A percentile compares a stretch with the other conserved stretches of the same genome.
Evolutionary conservation across 2,329 filamentous ascomycete species (phyloP).

Genomic region (Trichoderma sp.): DNA sequence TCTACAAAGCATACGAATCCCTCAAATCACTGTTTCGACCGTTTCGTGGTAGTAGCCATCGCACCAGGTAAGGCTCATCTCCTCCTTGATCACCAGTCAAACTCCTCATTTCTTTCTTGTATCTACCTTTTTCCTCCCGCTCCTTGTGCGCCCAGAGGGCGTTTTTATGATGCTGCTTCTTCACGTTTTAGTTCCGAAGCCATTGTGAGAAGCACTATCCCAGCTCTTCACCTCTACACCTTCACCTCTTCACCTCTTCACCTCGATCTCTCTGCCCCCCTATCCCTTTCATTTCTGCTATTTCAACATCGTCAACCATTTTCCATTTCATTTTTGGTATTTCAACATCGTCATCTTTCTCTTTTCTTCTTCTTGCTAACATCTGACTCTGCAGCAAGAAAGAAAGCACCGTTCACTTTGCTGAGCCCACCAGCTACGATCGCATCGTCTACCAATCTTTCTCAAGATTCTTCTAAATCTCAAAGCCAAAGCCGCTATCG

Average conservation of each 20-base stretch:
- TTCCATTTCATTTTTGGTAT: no score
- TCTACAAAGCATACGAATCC: background rate
- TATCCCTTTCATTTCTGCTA: background rate
- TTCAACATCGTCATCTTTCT: background rate
- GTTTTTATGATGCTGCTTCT: background rate
- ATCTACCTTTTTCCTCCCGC: background rate
- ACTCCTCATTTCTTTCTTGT: background rate
- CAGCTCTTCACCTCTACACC: background rate
- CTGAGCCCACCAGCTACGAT: background rate
- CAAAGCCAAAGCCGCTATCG: background rate
- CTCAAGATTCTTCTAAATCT: background rate
- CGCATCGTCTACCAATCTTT: slow-evolving; percentile 11
- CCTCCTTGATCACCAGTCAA: background rate
- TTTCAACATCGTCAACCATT: background rate
- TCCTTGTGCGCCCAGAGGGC: no score
- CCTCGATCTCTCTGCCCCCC: background rate
- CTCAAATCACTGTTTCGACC: slow-evolving; percentile 7
- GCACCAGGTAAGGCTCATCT: background rate
- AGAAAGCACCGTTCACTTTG: background rate
- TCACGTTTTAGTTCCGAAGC: background rate
- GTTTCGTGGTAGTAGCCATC: background rate
- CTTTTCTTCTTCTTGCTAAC: background rate
- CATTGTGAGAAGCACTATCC: background rate
- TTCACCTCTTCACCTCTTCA: background rate
- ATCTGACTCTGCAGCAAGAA: background rate